Conservation (phyloP, 2,329 filamentous ascomycete genomes). For the Phialocephala subalpina region DNA sequence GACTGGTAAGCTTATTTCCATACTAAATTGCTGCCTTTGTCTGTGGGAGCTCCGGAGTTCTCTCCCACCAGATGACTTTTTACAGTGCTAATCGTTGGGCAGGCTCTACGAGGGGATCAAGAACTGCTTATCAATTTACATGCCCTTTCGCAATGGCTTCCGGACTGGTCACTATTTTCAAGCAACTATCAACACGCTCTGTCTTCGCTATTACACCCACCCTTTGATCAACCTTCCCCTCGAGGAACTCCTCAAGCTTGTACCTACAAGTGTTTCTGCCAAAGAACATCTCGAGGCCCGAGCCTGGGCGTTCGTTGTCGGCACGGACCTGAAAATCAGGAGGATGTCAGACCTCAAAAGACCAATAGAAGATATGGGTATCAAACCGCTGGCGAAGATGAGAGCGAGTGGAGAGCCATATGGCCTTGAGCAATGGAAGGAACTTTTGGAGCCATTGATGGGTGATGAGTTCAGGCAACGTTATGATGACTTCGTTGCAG, state of each 20-base stretch:
- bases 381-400: constrained; percentile 27
- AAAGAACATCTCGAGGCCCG: constrained; percentile 24
- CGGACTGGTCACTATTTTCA: constrained; percentile 35
- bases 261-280: constrained; percentile 21
- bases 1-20: too few species aligned
- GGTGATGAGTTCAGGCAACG: constrained; percentile 22
- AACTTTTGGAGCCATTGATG: constrained; percentile 28
- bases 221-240: constrained; percentile 28
- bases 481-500: constrained; percentile 25
- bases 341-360: constrained; percentile 25
- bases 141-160: constrained; percentile 36
- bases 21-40: too few species aligned
- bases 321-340: constrained; percentile 26
- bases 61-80: too few species aligned
- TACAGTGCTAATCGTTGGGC: too few species aligned
- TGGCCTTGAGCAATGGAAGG: constrained; percentile 31
- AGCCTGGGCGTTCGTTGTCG: constrained; percentile 31
- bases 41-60: too few species aligned
- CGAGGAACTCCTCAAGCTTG: constrained; percentile 22
- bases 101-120: constrained; percentile 35
- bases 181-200: constrained; percentile 33
- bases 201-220: constrained; percentile 37
- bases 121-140: constrained; percentile 33
- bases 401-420: constrained; percentile 20
- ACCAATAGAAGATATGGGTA: constrained; percentile 32